phyloP scores from a whole-genome alignment of 192 early-diverging fungal genomes.

The Linnemannia elongata region DNA sequence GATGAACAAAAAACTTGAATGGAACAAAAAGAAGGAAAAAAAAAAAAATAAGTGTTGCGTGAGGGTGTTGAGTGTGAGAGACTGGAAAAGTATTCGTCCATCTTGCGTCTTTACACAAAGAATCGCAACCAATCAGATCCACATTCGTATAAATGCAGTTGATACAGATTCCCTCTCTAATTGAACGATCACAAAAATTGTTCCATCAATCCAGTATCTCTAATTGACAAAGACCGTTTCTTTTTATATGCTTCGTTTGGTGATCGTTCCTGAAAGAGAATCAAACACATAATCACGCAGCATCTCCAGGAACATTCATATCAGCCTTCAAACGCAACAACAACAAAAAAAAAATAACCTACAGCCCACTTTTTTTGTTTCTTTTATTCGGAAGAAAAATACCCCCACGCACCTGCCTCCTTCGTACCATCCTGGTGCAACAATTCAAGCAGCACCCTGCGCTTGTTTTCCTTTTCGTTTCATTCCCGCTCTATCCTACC shows the following conservation, averaged over 20 bases:
- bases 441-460: too few relatives aligned
- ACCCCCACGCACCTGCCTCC: not conserved
- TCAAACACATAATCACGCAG: not conserved
- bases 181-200: not conserved
- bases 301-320: not conserved
- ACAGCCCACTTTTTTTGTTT: slow-evolving; percentile 1
- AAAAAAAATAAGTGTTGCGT: not conserved
- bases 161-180: not conserved
- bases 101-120: not conserved
- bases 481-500: not conserved
- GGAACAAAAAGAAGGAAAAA: slow-evolving; percentile 10
- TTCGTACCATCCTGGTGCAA: too few relatives aligned
- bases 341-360: not conserved
- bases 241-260: not conserved
- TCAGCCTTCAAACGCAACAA: not conserved
- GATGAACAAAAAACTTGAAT: not conserved
- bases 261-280: not conserved
- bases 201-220: not conserved
- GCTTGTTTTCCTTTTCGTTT: not conserved
- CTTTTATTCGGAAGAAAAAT: too few relatives aligned
- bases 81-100: not conserved
- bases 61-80: not conserved
- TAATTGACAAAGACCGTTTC: not conserved
- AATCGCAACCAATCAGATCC: not conserved
- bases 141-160: not conserved